Base-by-base conservation (phyloP, 345 rosid species). In the Euphorbia lathyris region DNA sequence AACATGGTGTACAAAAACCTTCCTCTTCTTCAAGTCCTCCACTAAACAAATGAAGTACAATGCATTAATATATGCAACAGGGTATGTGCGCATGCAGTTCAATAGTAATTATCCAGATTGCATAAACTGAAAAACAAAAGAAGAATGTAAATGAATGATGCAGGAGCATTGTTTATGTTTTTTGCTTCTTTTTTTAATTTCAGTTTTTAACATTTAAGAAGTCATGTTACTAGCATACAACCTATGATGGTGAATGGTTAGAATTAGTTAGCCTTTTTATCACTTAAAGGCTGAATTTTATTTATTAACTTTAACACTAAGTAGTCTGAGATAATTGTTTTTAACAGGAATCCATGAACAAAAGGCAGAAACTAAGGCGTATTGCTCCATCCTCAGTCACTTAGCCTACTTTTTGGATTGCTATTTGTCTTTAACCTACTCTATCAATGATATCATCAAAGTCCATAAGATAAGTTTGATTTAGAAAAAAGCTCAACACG, bases 1-100 rank as follows among this genome's bases (percentile, higher is more conserved):
- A 36, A 95, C 87, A 77, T 95, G 97, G 68, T 72, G 80, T 43
- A 95, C 90, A 47, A 95, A 71, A 63, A 95, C 84, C 81, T 61
- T 74, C 40, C 43, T 68, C 32, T 79, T 77, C 74, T 82, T 87
- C 78, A 76, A 70, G 22, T 82, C 90, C 81, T 83, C 90, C 77
- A 52, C 67, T 48, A 70, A 36, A 56, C 30, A 68, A 66, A 81
- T 57, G 62, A 76, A 69, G 29, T 63, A 56, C 55, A 68, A 40
- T 47, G 25, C 60, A 50, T 62, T 58, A 73, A 42, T 52, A 13
- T 11, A 62, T 30, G 16, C 58, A 55, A 10, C 40, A 45, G 19
- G 48, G 68, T 26, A 26, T 30, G 63, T 38, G 48, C 56, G 29
- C 30, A 42, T 14, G 51, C 40, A 29, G 20, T 5, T 20, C 4